Evolutionary conservation across 2,329 filamentous ascomycete genomes (phyloP).

Genomic region (Cordyceps fumosorosea): DNA sequence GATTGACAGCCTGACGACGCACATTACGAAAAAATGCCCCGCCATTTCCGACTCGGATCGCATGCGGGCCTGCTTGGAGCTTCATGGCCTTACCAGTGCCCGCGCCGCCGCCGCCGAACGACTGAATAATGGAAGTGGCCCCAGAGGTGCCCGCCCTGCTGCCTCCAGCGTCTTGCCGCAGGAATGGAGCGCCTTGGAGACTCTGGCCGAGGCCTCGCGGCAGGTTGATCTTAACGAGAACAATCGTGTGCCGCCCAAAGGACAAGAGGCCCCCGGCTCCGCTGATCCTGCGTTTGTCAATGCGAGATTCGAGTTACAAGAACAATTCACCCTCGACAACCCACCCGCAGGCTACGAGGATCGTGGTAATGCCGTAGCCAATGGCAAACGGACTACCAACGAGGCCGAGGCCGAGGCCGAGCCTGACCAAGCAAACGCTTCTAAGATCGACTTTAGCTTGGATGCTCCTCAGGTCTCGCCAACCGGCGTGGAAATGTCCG

Average conservation of each 20-base stretch:
- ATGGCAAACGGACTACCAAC: not conserved
- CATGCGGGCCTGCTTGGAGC: constrained; percentile 65
- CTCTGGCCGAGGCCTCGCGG: constrained; percentile 79
- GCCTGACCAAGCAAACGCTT: constrained; percentile 15
- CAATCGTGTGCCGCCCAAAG: constrained; percentile 41
- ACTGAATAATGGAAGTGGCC: constrained; percentile 21
- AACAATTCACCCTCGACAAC: constrained; percentile 53
- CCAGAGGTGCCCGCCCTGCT: constrained; percentile 24
- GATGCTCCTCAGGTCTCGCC: constrained; percentile 20
- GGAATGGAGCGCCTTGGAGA: constrained; percentile 75
- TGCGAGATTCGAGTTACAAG: constrained; percentile 47
- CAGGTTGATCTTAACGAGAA: constrained; percentile 64
- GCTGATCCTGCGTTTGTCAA: constrained; percentile 19
- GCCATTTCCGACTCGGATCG: constrained; percentile 69
- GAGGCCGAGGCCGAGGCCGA: constrained; percentile 11
- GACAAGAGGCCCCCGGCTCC: constrained; percentile 25
- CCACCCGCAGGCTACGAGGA: constrained; percentile 44
- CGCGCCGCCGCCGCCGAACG: constrained; percentile 27
- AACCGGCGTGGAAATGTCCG: constrained; percentile 30
- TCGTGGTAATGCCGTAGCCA: constrained; percentile 16
- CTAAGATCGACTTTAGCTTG: constrained; percentile 8
- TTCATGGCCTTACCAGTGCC: constrained; percentile 61
- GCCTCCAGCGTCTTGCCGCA: constrained; percentile 36
- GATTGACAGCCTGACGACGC: constrained; percentile 72
- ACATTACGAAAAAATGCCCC: constrained; percentile 82